These are phyloP conservation scores for Psilocybe sp. DNA, from an alignment of 768 basidiomycete species.

Conservation along the genomic window DNA sequence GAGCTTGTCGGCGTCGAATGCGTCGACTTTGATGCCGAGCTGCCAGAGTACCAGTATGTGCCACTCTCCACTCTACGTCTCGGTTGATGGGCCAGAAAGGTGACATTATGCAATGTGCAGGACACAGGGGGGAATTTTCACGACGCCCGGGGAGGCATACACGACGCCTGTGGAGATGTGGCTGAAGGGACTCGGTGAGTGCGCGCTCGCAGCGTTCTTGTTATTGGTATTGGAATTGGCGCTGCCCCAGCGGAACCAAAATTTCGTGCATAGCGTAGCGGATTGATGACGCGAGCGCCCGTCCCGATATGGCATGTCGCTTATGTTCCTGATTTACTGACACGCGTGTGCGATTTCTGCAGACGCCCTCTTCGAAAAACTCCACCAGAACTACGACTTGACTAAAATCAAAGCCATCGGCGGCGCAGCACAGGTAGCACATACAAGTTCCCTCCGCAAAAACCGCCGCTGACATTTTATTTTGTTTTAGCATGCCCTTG, in stretches of 20 bases:
- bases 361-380: slow-evolving; percentile 78
- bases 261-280: slow-evolving; percentile 34
- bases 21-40: slow-evolving; percentile 79
- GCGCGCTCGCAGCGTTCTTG: neutral
- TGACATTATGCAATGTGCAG: slow-evolving; percentile 34
- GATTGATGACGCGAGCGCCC: slow-evolving; percentile 21
- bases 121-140: slow-evolving; percentile 85
- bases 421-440: slow-evolving; percentile 71
- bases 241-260: slow-evolving; percentile 55
- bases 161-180: slow-evolving; percentile 91
- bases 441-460: neutral
- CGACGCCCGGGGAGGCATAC: slow-evolving; percentile 81
- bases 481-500: slow-evolving; percentile 64
- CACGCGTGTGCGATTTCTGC: slow-evolving; percentile 28
- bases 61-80: slow-evolving; percentile 3
- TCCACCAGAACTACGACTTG: slow-evolving; percentile 68
- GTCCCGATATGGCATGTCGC: slow-evolving; percentile 29
- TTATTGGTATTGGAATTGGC: slow-evolving; percentile 14
- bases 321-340: slow-evolving; percentile 24
- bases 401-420: slow-evolving; percentile 72
- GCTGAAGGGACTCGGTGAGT: slow-evolving; percentile 81
- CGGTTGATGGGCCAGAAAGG: slow-evolving; percentile 8
- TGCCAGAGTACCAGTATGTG: slow-evolving; percentile 80
- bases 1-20: slow-evolving; percentile 81
- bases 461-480: slow-evolving; percentile 3